These are phyloP conservation scores for Codiaeum variegatum DNA, from an alignment of 441 rosid species.

Conservation along the genomic window DNA sequence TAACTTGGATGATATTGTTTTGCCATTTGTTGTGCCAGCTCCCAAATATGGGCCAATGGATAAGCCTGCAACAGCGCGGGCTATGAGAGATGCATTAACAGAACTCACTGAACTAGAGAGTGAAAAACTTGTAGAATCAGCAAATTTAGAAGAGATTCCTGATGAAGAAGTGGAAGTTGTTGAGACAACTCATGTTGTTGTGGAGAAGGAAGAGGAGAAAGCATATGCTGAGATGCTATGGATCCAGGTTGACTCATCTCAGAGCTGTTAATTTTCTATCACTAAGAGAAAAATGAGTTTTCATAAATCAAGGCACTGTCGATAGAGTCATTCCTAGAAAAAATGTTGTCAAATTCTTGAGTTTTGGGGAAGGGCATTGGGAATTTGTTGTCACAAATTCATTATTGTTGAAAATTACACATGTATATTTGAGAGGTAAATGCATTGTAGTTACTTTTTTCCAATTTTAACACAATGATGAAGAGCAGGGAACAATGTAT, in stretches of 20 bases:
- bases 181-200: constrained; percentile 35
- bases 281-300: not conserved
- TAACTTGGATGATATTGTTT: constrained; percentile 51
- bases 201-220: constrained; percentile 76
- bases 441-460: not conserved
- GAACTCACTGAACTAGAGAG: constrained; percentile 36
- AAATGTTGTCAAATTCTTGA: constrained; percentile 2
- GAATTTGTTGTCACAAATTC: not conserved
- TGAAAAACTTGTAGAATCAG: constrained; percentile 33
- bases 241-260: constrained; percentile 62
- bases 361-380: not conserved
- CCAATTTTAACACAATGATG: not conserved
- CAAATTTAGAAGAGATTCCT: constrained; percentile 39
- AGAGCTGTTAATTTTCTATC: constrained; percentile 31
- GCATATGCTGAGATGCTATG: constrained; percentile 69
- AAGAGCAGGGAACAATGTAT: not conserved
- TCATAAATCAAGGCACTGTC: not conserved
- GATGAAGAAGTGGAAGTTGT: constrained; percentile 56
- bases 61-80: constrained; percentile 71
- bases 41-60: constrained; percentile 65
- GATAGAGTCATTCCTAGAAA: not conserved
- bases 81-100: constrained; percentile 64
- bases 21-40: constrained; percentile 79
- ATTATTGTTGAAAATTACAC: not conserved
- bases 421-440: not conserved